These are phyloP conservation scores for Annona squamosa DNA, from an alignment of 164 flowering plant genomes.

Conservation along the genomic window DNA sequence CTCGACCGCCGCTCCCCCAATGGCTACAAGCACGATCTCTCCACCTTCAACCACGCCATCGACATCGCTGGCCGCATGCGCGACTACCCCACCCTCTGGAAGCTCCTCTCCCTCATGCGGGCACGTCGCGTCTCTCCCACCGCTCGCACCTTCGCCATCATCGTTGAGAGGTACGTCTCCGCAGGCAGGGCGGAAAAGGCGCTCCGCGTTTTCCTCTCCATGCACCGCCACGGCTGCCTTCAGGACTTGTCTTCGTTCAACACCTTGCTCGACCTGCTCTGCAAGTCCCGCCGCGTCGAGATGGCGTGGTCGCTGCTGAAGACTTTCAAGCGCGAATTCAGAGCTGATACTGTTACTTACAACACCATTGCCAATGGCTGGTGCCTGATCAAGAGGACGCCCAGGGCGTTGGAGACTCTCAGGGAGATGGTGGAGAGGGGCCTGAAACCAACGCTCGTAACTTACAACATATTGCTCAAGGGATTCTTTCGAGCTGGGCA, in stretches of 20 bases:
- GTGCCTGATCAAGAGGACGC: constrained; percentile 65
- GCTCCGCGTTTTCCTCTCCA: constrained; percentile 57
- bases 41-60: constrained; percentile 70
- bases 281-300: constrained; percentile 58
- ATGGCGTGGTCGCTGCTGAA: constrained; percentile 64
- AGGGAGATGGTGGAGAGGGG: constrained; percentile 86
- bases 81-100: constrained; percentile 50
- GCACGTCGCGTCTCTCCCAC: constrained; percentile 47
- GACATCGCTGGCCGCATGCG: constrained; percentile 76
- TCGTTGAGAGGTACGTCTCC: constrained; percentile 53
- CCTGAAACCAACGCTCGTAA: constrained; percentile 42
- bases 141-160: constrained; percentile 65
- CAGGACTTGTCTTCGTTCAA: constrained; percentile 72
- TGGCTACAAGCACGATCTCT: constrained; percentile 40
- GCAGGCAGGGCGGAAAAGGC: constrained; percentile 73
- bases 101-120: constrained; percentile 51
- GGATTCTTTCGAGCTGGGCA: constrained; percentile 79
- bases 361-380: constrained; percentile 80
- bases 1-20: constrained; percentile 37
- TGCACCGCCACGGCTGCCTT: constrained; percentile 70
- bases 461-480: constrained; percentile 71
- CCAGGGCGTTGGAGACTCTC: constrained; percentile 60
- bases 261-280: constrained; percentile 59
- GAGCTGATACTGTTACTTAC: constrained; percentile 62
- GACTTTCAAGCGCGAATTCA: constrained; percentile 44